These are phyloP conservation scores for Immersiella caudata DNA, from an alignment of 495 filamentous ascomycete genomes.

Conservation along the genomic window DNA sequence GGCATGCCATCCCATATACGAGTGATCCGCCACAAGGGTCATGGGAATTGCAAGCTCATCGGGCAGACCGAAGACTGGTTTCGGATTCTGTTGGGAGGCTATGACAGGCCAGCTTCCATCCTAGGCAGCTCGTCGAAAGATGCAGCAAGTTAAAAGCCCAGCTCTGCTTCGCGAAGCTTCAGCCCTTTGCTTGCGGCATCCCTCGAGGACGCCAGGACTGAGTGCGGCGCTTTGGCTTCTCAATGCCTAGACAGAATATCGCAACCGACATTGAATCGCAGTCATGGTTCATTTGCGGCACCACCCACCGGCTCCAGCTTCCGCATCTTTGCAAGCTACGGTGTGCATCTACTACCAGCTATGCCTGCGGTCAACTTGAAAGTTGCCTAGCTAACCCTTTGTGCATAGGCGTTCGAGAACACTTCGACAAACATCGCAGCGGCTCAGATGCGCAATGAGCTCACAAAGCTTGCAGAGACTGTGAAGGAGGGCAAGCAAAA, in stretches of 20 bases:
- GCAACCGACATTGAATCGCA: background rate
- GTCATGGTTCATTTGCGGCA: background rate
- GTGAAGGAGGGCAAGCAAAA: constrained; percentile 81
- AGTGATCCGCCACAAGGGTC: background rate
- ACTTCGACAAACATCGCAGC: constrained; percentile 97
- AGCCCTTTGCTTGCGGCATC: background rate
- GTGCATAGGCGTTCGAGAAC: constrained; percentile 90
- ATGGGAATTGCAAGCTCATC: background rate
- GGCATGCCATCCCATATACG: background rate
- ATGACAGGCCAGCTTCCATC: background rate
- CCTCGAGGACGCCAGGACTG: background rate
- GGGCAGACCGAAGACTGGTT: background rate
- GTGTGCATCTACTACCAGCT: background rate
- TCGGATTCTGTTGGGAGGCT: background rate
- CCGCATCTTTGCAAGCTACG: background rate
- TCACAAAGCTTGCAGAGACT: constrained; percentile 89
- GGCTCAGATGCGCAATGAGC: constrained; percentile 96
- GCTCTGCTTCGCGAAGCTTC: background rate
- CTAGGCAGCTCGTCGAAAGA: background rate
- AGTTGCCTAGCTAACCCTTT: background rate
- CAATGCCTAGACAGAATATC: background rate
- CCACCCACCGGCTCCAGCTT: background rate
- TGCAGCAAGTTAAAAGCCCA: background rate
- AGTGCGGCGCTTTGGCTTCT: background rate
- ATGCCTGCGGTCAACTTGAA: background rate